Evolutionary conservation across 371 early-diverging fungal genomes (phyloP).

Genomic region (Syncephalis fuscata): DNA sequence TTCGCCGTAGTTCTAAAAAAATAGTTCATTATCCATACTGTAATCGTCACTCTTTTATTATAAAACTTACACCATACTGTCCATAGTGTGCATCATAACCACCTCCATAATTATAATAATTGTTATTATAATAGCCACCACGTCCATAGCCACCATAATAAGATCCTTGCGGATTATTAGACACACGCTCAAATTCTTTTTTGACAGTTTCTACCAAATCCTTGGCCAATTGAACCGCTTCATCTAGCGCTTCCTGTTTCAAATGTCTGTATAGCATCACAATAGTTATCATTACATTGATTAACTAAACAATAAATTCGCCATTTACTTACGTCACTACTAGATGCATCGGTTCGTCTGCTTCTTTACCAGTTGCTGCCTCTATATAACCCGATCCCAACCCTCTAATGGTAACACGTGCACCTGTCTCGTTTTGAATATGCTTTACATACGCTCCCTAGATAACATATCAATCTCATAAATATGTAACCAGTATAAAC

Average conservation of each 20-base stretch:
- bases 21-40: not conserved
- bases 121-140: conserved; percentile 4
- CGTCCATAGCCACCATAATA: conserved; percentile 2
- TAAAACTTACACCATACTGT: conserved; percentile 5
- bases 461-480: conserved; percentile 3
- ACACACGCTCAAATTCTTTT: conserved; percentile 35
- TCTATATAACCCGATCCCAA: conserved; percentile 73
- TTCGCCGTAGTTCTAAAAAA: conserved; percentile 14
- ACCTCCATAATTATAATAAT: conserved; percentile 5
- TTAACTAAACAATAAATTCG: not conserved
- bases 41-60: conserved; percentile 3
- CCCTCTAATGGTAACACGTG: conserved; percentile 64
- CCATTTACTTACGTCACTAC: conserved; percentile 47
- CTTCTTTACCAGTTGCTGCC: conserved; percentile 36
- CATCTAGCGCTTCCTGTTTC: conserved; percentile 44
- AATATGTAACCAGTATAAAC: no score
- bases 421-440: conserved; percentile 63
- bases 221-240: conserved; percentile 45
- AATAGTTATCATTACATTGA: conserved; percentile 1
- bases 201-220: conserved; percentile 64
- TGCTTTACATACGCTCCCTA: conserved; percentile 70
- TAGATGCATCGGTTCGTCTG: conserved; percentile 66
- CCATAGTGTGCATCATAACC: conserved; percentile 7
- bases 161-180: conserved; percentile 5
- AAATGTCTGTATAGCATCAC: conserved; percentile 23